These are phyloP conservation scores for Triticum monococcum DNA, from an alignment of 176 grass and related monocot genomes.

Conservation along the genomic window DNA sequence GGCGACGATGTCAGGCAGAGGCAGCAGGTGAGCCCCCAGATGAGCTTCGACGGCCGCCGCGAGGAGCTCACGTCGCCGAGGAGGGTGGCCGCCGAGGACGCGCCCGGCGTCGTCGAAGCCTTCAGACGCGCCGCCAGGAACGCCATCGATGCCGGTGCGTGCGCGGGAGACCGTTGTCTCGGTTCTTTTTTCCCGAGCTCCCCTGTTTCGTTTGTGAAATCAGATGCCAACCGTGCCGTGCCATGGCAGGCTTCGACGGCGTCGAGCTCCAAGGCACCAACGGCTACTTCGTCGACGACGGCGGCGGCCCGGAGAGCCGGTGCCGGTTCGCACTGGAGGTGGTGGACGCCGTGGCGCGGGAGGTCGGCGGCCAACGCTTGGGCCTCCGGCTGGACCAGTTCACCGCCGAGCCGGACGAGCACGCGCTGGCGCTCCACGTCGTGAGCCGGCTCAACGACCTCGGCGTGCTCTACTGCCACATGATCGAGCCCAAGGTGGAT, in stretches of 20 bases:
- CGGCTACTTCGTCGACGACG: conserved; percentile 30
- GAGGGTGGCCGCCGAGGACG: neutral
- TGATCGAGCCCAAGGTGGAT: conserved; percentile 39
- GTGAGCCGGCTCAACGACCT: neutral
- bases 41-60: neutral
- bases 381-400: conserved; percentile 35
- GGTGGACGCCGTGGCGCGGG: conserved; percentile 10
- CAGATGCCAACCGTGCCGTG: no score
- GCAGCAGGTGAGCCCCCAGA: conserved; percentile 1
- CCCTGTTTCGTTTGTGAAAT: no score
- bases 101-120: neutral
- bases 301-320: conserved; percentile 10
- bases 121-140: neutral
- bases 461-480: conserved; percentile 42
- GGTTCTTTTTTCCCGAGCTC: no score
- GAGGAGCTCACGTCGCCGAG: neutral
- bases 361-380: conserved; percentile 26
- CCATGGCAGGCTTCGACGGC: conserved; percentile 35
- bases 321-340: conserved; percentile 46
- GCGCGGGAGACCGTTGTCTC: no score
- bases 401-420: conserved; percentile 24
- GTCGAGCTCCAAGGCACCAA: conserved; percentile 43
- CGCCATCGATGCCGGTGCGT: neutral
- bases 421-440: conserved; percentile 38
- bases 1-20: fast-evolving